These are phyloP conservation scores for Neopestalotiopsis sp. DNA, from an alignment of 2,329 filamentous ascomycete genomes.

Conservation along the genomic window DNA sequence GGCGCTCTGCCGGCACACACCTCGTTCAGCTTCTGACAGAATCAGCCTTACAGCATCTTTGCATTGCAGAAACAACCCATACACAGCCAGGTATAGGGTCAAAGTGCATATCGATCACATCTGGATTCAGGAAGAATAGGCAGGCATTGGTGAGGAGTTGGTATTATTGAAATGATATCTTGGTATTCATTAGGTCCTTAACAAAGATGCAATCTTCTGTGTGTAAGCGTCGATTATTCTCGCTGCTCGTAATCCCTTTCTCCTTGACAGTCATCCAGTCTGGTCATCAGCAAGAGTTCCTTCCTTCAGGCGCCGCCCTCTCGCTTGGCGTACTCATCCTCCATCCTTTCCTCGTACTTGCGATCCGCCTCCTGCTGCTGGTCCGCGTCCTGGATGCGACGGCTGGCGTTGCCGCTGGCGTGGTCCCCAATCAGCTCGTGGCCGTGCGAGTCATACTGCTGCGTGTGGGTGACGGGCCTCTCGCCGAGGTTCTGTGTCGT, in stretches of 20 bases:
- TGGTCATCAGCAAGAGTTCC: not conserved
- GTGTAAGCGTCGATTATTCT: not conserved
- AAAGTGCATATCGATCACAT: too few species aligned
- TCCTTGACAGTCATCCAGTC: not conserved
- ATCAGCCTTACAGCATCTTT: too few species aligned
- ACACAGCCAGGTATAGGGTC: too few species aligned
- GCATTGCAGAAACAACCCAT: too few species aligned
- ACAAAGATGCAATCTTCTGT: not conserved
- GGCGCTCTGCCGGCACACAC: too few species aligned
- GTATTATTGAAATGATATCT: not conserved
- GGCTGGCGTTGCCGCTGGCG: constrained; percentile 1
- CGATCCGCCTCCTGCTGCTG: constrained; percentile 1
- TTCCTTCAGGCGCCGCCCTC: constrained; percentile 6
- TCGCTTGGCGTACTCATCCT: constrained; percentile 13
- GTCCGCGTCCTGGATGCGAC: constrained; percentile 12
- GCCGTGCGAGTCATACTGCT: constrained; percentile 12
- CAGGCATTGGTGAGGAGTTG: not conserved
- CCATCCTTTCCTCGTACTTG: constrained; percentile 6
- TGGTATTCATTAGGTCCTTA: not conserved
- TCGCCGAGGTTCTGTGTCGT: constrained; percentile 16
- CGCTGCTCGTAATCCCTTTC: not conserved
- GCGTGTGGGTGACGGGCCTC: constrained; percentile 9
- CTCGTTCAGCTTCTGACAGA: too few species aligned
- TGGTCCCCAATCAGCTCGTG: constrained; percentile 10
- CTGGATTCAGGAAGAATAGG: too few species aligned